Conservation (phyloP, 2,329 filamentous ascomycete species). For the Clonostachys chloroleuca region DNA sequence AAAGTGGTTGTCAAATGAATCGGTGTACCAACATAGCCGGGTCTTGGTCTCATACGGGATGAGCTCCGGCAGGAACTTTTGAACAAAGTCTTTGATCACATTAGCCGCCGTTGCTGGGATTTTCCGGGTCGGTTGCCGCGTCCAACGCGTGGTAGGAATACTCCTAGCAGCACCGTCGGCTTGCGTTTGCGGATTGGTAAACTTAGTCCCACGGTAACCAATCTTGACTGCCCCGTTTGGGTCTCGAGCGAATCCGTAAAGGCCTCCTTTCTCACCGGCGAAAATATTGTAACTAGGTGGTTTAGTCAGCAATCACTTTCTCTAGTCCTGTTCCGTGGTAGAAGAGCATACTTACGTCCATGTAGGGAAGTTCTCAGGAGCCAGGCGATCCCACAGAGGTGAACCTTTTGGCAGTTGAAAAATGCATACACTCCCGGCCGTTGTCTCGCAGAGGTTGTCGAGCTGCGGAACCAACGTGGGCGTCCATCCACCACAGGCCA, state of each 20-base stretch:
- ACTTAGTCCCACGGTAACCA: conserved; percentile 19
- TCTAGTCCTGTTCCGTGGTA: too few relatives aligned
- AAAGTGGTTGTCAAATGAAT: conserved; percentile 24
- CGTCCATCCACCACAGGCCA: conserved; percentile 6
- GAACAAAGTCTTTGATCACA: conserved; percentile 18
- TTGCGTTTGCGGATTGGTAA: conserved; percentile 29
- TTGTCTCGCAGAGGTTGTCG: conserved; percentile 12
- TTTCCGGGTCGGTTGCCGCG: conserved; percentile 7
- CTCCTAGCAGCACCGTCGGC: conserved; percentile 27
- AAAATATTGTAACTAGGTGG: conserved; percentile 3
- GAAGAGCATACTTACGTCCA: too few relatives aligned
- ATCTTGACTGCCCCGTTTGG: conserved; percentile 16
- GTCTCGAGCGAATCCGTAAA: conserved; percentile 18
- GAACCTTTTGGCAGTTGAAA: conserved; percentile 7
- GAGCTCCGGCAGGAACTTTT: conserved; percentile 35
- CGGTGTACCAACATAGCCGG: conserved; percentile 45
- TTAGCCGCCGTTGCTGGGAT: conserved; percentile 7
- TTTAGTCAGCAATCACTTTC: too few relatives aligned
- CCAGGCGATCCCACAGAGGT: conserved; percentile 5
- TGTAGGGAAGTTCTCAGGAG: conserved; percentile 9
- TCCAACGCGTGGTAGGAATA: conserved; percentile 31
- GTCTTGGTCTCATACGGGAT: conserved; percentile 22
- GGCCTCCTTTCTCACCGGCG: conserved; percentile 9
- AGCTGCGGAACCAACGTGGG: conserved; percentile 9
- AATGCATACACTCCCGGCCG: conserved; percentile 10